Evolutionary conservation across 345 rosid genomes (phyloP), one percentile per base, ranked within the genome.

Genomic region (Geranium brycei): DNA sequence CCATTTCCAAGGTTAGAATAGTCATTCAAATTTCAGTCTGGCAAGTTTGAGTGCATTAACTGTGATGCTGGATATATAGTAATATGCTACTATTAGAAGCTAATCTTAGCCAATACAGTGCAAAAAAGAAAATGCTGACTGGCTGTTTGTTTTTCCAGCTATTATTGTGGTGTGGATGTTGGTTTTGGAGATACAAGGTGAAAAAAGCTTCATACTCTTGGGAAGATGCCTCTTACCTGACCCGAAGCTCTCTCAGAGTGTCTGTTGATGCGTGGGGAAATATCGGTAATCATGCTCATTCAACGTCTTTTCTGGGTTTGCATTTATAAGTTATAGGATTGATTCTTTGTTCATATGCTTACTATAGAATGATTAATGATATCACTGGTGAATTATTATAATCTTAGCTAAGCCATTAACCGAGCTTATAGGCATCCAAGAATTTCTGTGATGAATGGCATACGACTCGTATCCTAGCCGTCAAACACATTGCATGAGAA

Each of bases 101-200:
- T 47, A 47, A 47, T 10, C 5, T 47, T 47, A 47, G 53, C 53
- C 10, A 1, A 47, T 10, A 47, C 53, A 8, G 12, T 13, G 53
- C 2, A 47, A 47, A 23, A 23, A 23, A 1, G 28, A 23, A 23
- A 23, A 23, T 23, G 28, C 28, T 23, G 28, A 23, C 2, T 23
- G 28, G 28, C 28, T 31, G 31, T 73, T 71, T 68, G 69, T 28
- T 55, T 19, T 53, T 60, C 62, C 59, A 92, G 98, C 77, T 89
- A 14, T 62, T 87, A 32, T 66, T 77, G 67, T 92, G 98, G 98
- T 31, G 71, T 66, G 76, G 76, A 58, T 64, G 83, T 53, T 93
- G 99, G 99, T 76, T 74, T 56, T 93, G 97, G 95, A 88, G 97
- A 82, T 93, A 90, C 81, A 82, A 75, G 69, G 77, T 90, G 68